A percentile compares a stretch with the other conserved stretches of the same genome.
Evolutionary conservation across 2,329 filamentous ascomycete species (phyloP).

Genomic region (Ascochyta lentis): DNA sequence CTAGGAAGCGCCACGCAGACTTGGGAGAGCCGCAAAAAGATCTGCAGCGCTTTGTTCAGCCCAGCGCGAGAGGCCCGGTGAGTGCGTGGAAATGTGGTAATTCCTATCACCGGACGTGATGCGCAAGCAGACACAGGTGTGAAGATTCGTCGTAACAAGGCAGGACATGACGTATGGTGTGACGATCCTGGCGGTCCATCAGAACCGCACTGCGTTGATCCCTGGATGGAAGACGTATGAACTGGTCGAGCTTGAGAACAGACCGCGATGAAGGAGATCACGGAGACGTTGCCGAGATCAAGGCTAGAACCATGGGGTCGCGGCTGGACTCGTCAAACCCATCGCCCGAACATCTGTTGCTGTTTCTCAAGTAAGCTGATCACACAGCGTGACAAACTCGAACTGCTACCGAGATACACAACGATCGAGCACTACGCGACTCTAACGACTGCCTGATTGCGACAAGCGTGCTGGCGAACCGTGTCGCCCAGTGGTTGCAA

Average conservation of each 20-base stretch:
- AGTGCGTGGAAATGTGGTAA: not conserved
- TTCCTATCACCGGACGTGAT: not conserved
- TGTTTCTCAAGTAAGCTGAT: not conserved
- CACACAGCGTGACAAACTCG: not conserved
- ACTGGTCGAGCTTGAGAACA: not conserved
- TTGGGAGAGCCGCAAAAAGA: slow-evolving; percentile 20
- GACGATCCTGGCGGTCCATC: not conserved
- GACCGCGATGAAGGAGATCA: not conserved
- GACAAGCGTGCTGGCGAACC: not conserved
- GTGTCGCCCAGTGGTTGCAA: not conserved
- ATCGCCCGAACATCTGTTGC: not conserved
- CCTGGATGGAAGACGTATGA: not conserved
- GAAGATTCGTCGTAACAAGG: not conserved
- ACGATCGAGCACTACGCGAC: not conserved
- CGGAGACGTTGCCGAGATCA: not conserved
- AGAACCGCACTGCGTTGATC: slow-evolving; percentile 2
- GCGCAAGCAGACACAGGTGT: not conserved
- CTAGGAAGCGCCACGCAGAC: not conserved
- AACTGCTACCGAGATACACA: not conserved
- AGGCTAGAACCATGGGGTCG: not conserved
- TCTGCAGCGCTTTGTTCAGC: not conserved
- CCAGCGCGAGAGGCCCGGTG: not conserved
- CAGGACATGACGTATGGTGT: slow-evolving; percentile 2
- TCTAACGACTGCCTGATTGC: slow-evolving; percentile 3
- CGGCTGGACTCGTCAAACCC: not conserved